phyloP scores from a whole-genome alignment of 495 filamentous ascomycete species.

The Penicillium diatomitis region DNA sequence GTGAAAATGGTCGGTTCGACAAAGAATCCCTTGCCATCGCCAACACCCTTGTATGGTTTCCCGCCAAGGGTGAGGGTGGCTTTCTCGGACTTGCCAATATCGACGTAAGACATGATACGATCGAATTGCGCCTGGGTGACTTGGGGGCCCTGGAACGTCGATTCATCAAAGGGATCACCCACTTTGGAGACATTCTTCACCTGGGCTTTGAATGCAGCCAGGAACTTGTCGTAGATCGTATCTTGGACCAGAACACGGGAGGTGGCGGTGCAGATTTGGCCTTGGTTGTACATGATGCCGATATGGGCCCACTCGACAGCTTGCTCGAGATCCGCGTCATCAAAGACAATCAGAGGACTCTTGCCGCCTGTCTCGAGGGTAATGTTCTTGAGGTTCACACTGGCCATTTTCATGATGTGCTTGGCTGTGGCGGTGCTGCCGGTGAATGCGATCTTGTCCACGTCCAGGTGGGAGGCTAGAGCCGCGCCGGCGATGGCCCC shows the following conservation, averaged over 20 bases:
- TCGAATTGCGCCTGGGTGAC: constrained; percentile 79
- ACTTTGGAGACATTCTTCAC: constrained; percentile 67
- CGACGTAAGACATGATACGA: constrained; percentile 77
- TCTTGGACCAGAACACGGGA: constrained; percentile 79
- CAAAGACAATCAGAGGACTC: constrained; percentile 73
- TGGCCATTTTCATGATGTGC: constrained; percentile 85
- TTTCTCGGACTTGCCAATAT: constrained; percentile 69
- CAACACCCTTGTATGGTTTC: constrained; percentile 47
- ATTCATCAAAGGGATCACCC: constrained; percentile 73
- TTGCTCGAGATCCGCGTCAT: constrained; percentile 77
- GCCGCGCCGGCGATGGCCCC: constrained; percentile 68
- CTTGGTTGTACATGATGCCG: constrained; percentile 66
- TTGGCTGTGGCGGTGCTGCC: constrained; percentile 71
- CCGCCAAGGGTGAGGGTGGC: constrained; percentile 60
- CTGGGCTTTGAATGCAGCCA: constrained; percentile 63
- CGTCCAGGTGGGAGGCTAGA: constrained; percentile 59
- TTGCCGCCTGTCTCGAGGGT: constrained; percentile 81
- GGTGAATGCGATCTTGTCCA: constrained; percentile 89
- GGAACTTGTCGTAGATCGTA: constrained; percentile 75
- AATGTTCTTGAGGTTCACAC: constrained; percentile 36
- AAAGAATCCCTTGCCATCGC: constrained; percentile 41
- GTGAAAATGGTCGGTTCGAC: constrained; percentile 41
- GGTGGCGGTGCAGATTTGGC: constrained; percentile 84
- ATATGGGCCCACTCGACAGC: constrained; percentile 76
- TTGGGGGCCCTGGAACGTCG: constrained; percentile 78